Percentiles rank a stretch among this genome's conserved stretches.
These are phyloP conservation scores for Apiospora koreana DNA, from an alignment of 2,329 filamentous ascomycete genomes.

Conservation along the genomic window DNA sequence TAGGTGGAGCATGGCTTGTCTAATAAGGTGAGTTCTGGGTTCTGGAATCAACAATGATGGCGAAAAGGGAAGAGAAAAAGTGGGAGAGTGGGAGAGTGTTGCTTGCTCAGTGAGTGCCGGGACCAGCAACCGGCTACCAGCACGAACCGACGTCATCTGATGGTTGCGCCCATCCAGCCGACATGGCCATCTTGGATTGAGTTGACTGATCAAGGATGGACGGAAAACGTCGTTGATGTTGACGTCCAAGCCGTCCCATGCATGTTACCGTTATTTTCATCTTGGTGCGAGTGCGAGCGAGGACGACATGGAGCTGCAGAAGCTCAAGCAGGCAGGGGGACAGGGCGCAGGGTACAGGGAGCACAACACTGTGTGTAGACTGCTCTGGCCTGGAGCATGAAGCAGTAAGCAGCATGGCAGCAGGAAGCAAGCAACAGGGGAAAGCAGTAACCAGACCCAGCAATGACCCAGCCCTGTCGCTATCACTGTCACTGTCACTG, in stretches of 20 bases:
- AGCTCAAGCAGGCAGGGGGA: neutral
- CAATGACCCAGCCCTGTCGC: no score
- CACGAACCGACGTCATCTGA: neutral
- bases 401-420: no score
- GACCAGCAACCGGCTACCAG: neutral
- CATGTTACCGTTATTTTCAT: neutral
- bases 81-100: neutral
- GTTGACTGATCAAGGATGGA: neutral
- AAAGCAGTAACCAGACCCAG: no score
- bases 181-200: neutral
- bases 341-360: no score
- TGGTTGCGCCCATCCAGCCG: neutral
- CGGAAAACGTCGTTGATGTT: neutral
- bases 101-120: no score
- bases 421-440: neutral
- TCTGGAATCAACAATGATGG: neutral
- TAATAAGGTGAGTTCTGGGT: neutral
- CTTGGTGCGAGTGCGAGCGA: no score
- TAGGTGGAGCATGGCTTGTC: neutral
- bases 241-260: no score
- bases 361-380: no score
- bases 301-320: no score
- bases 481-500: no score
- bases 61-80: neutral
- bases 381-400: no score